A percentile compares a stretch with the other conserved stretches of the same genome.
Evolutionary conservation across 2,329 filamentous ascomycete genomes (phyloP).

Genomic region (Claviceps paspali): DNA sequence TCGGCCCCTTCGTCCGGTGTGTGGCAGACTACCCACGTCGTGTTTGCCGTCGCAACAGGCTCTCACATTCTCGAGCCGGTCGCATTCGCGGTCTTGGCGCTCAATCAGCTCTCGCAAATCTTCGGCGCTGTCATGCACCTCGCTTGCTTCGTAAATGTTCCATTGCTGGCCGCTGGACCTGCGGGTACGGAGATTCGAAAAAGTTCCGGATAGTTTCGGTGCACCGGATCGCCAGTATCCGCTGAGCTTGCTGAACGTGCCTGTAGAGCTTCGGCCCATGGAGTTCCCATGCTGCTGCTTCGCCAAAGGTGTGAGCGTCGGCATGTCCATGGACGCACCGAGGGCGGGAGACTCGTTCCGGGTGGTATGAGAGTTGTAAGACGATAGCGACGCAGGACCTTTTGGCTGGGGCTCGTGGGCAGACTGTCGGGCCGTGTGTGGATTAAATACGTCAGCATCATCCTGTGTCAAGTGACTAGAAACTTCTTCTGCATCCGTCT

Average conservation of each 20-base stretch:
- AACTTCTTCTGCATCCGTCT: slow-evolving; percentile 44
- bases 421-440: slow-evolving; percentile 29
- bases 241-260: slow-evolving; percentile 43
- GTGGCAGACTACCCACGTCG: slow-evolving; percentile 48
- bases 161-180: slow-evolving; percentile 27
- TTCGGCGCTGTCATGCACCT: slow-evolving; percentile 64
- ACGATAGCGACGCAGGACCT: slow-evolving; percentile 54
- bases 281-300: slow-evolving; percentile 18
- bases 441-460: slow-evolving; percentile 71
- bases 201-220: slow-evolving; percentile 29
- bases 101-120: slow-evolving; percentile 70
- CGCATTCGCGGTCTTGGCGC: slow-evolving; percentile 58
- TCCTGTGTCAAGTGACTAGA: slow-evolving; percentile 42
- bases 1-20: slow-evolving; percentile 29
- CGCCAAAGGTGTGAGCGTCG: slow-evolving; percentile 39
- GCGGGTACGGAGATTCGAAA: slow-evolving; percentile 39
- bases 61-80: slow-evolving; percentile 82
- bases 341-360: slow-evolving; percentile 47
- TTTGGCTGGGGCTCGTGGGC: slow-evolving; percentile 29
- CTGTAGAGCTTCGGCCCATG: slow-evolving; percentile 18
- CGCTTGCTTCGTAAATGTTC: slow-evolving; percentile 44
- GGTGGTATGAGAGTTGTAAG: slow-evolving; percentile 61
- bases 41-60: slow-evolving; percentile 96
- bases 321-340: slow-evolving; percentile 34
- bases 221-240: slow-evolving; percentile 40